Conservation (phyloP, 805 yeast species). For the Zygotorulaspora florentina region DNA sequence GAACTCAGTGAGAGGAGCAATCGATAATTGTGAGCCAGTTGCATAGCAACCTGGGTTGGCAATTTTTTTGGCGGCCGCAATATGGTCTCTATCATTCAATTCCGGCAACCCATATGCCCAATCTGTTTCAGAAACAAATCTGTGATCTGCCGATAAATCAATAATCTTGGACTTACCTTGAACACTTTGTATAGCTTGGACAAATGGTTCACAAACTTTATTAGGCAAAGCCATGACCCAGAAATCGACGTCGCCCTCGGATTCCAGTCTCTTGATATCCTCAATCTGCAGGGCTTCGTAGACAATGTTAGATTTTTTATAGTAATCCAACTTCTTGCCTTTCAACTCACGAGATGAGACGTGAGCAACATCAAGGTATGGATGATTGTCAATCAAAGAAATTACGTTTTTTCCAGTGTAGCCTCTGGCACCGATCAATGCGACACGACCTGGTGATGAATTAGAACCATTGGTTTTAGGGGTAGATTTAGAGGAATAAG, state of each 20-base stretch:
- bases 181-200: constrained; percentile 70
- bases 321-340: constrained; percentile 84
- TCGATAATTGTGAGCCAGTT: constrained; percentile 93
- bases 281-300: constrained; percentile 86
- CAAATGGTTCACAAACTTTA: constrained; percentile 90
- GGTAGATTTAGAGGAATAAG: constrained; percentile 47
- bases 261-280: constrained; percentile 76
- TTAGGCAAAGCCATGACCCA: constrained; percentile 99
- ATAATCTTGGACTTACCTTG: constrained; percentile 72
- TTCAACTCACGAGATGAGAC: constrained; percentile 93
- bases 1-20: constrained; percentile 76
- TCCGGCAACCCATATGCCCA: constrained; percentile 98
- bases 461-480: constrained; percentile 65
- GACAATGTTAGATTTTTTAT: constrained; percentile 71
- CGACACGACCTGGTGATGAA: constrained; percentile 65
- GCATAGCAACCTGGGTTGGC: constrained; percentile 99
- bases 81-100: constrained; percentile 60
- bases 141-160: constrained; percentile 92
- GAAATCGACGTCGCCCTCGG: constrained; percentile 74
- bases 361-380: constrained; percentile 79
- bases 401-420: constrained; percentile 93
- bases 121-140: constrained; percentile 82
- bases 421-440: constrained; percentile 97
- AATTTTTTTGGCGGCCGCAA: constrained; percentile 71
- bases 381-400: constrained; percentile 80